Conservation (phyloP, 2,329 filamentous ascomycete species). For the Sordariomycetes sp. region DNA sequence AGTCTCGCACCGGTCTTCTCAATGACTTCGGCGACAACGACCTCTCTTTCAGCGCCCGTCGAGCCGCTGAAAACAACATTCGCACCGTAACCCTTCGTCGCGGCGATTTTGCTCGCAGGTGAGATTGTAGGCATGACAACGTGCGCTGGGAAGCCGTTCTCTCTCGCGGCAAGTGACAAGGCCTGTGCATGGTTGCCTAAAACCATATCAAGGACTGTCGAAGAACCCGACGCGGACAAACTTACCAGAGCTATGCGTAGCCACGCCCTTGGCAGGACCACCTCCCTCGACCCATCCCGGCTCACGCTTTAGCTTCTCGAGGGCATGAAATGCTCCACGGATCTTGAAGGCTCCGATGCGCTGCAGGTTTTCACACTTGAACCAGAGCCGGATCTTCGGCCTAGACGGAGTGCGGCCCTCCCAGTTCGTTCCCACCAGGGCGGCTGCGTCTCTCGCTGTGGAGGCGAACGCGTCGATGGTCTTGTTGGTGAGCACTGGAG, state of each 20-base stretch:
- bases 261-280: constrained; percentile 52
- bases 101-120: constrained; percentile 46
- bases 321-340: constrained; percentile 70
- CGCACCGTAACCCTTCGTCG: constrained; percentile 8
- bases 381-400: constrained; percentile 61
- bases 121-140: constrained; percentile 77
- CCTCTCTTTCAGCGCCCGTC: constrained; percentile 65
- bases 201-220: neutral
- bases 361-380: constrained; percentile 85
- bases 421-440: constrained; percentile 39
- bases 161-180: constrained; percentile 64
- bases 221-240: constrained; percentile 4
- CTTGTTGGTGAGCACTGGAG: constrained; percentile 63
- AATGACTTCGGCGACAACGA: constrained; percentile 54
- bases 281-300: constrained; percentile 44
- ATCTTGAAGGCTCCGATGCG: constrained; percentile 78
- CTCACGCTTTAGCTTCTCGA: constrained; percentile 52
- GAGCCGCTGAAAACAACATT: constrained; percentile 38
- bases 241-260: constrained; percentile 66
- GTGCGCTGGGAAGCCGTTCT: constrained; percentile 58
- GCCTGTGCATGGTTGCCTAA: constrained; percentile 81
- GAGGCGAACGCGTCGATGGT: constrained; percentile 63
- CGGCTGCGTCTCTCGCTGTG: constrained; percentile 42
- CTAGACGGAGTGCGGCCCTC: constrained; percentile 38
- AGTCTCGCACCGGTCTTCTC: constrained; percentile 58